phyloP scores from a whole-genome alignment of 208 protist species.

The Trichomonas gallinae region DNA sequence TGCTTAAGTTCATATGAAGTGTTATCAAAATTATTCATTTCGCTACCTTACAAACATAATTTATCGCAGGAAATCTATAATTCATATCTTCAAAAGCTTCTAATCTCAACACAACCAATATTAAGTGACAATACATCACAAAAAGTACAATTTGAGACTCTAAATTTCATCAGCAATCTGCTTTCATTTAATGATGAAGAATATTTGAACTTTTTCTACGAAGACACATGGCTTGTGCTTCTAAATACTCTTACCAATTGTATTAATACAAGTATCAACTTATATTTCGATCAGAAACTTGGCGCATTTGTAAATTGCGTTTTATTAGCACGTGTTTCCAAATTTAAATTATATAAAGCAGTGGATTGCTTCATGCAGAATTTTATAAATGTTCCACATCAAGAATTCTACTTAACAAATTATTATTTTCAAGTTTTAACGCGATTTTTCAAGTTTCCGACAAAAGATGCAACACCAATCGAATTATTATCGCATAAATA shows the following conservation, averaged over 20 bases:
- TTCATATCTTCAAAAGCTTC: not conserved
- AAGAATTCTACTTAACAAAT: not conserved
- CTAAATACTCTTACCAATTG: not conserved
- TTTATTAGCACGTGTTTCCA: not conserved
- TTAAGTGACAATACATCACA: not conserved
- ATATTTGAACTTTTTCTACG: not conserved
- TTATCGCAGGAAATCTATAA: not conserved
- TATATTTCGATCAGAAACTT: not conserved
- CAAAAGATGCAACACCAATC: not conserved
- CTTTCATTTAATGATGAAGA: not conserved
- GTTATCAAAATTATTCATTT: not conserved
- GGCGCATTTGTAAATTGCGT: not conserved
- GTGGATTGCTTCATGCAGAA: not conserved
- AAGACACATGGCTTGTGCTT: not conserved
- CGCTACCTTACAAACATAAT: not conserved
- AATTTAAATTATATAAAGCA: not conserved
- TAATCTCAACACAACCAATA: not conserved
- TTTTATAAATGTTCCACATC: not conserved
- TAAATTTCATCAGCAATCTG: not conserved
- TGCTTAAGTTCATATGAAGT: not conserved
- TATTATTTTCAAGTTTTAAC: not conserved
- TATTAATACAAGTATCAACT: not conserved
- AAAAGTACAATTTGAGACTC: not conserved
- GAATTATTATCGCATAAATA: not conserved
- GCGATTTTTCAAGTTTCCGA: not conserved